Evolutionary conservation across 495 filamentous ascomycete genomes (phyloP), one percentile per base, ranked within the genome.

Genomic region (Lentithecium fluviatile): DNA sequence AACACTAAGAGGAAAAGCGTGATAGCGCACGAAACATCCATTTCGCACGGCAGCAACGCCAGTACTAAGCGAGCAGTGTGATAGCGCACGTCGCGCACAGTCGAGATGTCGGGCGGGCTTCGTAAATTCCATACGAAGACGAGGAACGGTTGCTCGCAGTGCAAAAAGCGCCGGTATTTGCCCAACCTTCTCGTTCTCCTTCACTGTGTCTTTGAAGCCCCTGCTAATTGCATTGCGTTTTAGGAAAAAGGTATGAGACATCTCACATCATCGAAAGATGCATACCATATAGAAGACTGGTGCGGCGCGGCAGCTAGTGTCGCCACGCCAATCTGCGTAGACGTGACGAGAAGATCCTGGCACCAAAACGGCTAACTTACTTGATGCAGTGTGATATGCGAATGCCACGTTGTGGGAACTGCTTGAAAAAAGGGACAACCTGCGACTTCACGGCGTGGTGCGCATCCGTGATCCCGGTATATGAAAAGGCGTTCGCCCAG

Each of bases 401-500:
- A 21, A 36, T 37, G n/a, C 52, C 52, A 25, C 36, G 52, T 6
- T 56, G 52, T 32, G 13, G 10, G 13, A 56, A 56, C 15, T 56
- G 52, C 17, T 12, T 43, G 25, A 15, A 37, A n/a, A 43, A 37
- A 37, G 52, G 52, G 1, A 29, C 24, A 15, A 56, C 17, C 17
- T 56, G 52, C 40, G 52, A 56, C 23, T 56, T 42, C 23, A 56
- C 52, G 12, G 52, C 40, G 29, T 43, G 37, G 37, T 43, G 52
- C 21, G 40, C 20, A 15, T 20, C 52, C 2, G 52, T 56, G 8
- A 11, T 21, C 19, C 36, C n/a, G 19, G 38, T 56, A 43, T 19
- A 21, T 20, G 21, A 56, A 42, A 15, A 8, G 23, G 23, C 26
- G 6, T 56, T 45, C 29, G 19, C n/a, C 2, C 23, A 12, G 52